These are phyloP conservation scores for Fusarium begoniae DNA, from an alignment of 2,329 filamentous ascomycete species.

Conservation along the genomic window DNA sequence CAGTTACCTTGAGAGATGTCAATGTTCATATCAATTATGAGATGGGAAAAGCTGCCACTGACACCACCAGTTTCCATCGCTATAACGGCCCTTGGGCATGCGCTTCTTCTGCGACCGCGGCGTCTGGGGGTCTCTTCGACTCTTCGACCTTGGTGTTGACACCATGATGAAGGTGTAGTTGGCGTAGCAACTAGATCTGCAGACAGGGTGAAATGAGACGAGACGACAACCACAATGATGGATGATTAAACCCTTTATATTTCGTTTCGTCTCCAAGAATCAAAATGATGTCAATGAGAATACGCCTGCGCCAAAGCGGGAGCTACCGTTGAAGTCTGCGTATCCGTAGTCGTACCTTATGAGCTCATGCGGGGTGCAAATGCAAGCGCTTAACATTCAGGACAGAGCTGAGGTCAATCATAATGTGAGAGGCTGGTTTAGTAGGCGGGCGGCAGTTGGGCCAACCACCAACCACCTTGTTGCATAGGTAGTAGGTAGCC, in stretches of 20 bases:
- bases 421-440: constrained; percentile 16
- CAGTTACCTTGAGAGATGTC: constrained; percentile 51
- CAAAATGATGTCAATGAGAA: not conserved
- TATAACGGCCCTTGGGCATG: constrained; percentile 45
- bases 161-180: constrained; percentile 17
- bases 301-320: constrained; percentile 8
- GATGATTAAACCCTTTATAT: not conserved
- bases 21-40: not conserved
- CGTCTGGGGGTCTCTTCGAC: constrained; percentile 28
- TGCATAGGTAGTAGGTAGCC: not conserved
- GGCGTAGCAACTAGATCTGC: not conserved
- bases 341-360: not conserved
- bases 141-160: constrained; percentile 24
- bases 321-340: constrained; percentile 12
- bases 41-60: constrained; percentile 18
- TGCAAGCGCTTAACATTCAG: not conserved
- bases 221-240: not conserved
- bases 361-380: constrained; percentile 21
- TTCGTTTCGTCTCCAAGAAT: not conserved
- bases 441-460: not conserved
- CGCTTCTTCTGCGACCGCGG: constrained; percentile 45
- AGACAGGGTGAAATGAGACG: not conserved
- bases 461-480: not conserved
- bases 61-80: constrained; percentile 51
- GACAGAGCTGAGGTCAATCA: not conserved